Evolutionary conservation across 2,329 filamentous ascomycete species (phyloP).

Genomic region (Cadophora luteo-olivacea): DNA sequence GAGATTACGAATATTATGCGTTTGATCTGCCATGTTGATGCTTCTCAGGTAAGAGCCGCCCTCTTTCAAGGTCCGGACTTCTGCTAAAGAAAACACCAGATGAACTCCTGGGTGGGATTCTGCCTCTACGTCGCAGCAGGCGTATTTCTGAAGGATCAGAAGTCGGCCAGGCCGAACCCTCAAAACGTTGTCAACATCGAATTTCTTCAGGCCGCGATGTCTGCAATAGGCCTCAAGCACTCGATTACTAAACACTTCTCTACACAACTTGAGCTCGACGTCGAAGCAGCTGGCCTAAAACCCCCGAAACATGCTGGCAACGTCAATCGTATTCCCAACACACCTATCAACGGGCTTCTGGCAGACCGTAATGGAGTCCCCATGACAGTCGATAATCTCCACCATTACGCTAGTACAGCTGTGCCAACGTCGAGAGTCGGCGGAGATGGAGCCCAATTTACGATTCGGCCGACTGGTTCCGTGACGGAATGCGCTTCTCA

Average conservation of each 20-base stretch:
- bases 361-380: constrained; percentile 28
- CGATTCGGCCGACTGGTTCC: background rate
- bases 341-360: constrained; percentile 31
- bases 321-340: constrained; percentile 20
- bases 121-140: constrained; percentile 85
- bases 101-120: constrained; percentile 80
- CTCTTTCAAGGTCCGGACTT: constrained; percentile 26
- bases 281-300: constrained; percentile 54
- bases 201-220: constrained; percentile 80
- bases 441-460: background rate
- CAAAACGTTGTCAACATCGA: constrained; percentile 61
- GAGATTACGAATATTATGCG: constrained; percentile 87
- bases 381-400: constrained; percentile 34
- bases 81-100: constrained; percentile 51
- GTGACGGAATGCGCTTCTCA: background rate
- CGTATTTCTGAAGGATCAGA: constrained; percentile 82
- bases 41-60: constrained; percentile 63
- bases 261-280: constrained; percentile 83
- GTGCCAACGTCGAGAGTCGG: background rate
- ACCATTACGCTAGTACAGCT: constrained; percentile 5
- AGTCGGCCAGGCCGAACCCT: constrained; percentile 41
- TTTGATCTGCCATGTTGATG: constrained; percentile 73
- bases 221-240: constrained; percentile 75
- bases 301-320: background rate
- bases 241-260: constrained; percentile 82